phyloP scores from a whole-genome alignment of 495 filamentous ascomycete species.

The Penicillium flavigenum region DNA sequence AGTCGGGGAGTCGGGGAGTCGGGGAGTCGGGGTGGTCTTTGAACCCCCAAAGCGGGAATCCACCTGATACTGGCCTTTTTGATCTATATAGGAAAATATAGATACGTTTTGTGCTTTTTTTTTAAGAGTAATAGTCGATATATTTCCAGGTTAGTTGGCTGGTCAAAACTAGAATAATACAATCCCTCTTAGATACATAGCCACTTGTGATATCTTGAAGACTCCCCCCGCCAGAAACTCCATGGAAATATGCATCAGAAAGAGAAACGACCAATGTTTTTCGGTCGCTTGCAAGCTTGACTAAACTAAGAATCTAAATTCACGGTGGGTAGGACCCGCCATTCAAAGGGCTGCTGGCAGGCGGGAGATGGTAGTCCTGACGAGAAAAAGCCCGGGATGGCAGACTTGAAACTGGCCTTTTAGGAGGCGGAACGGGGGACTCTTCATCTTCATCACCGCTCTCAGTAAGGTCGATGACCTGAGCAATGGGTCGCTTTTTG shows the following conservation, averaged over 20 bases:
- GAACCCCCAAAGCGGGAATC: not conserved
- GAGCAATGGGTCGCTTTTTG: conserved; percentile 61
- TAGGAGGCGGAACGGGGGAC: conserved; percentile 53
- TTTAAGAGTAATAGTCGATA: not conserved
- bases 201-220: conserved; percentile 3
- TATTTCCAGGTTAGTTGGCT: not conserved
- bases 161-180: not conserved
- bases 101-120: not conserved
- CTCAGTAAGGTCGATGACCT: conserved; percentile 77
- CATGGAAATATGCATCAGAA: conserved; percentile 20
- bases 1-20: no score
- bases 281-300: not conserved
- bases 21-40: no score
- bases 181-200: conserved; percentile 1
- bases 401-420: conserved; percentile 41
- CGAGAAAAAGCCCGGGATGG: conserved; percentile 21
- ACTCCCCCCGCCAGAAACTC: conserved; percentile 21
- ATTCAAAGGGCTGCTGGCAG: conserved; percentile 26
- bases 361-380: conserved; percentile 26
- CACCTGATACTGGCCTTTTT: not conserved
- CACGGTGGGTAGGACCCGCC: conserved; percentile 23
- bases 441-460: conserved; percentile 76
- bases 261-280: conserved; percentile 2
- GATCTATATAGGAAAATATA: not conserved
- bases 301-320: not conserved